Evolutionary conservation across 768 basidiomycete genomes (phyloP).

Genomic region (Tylopilus balloui): DNA sequence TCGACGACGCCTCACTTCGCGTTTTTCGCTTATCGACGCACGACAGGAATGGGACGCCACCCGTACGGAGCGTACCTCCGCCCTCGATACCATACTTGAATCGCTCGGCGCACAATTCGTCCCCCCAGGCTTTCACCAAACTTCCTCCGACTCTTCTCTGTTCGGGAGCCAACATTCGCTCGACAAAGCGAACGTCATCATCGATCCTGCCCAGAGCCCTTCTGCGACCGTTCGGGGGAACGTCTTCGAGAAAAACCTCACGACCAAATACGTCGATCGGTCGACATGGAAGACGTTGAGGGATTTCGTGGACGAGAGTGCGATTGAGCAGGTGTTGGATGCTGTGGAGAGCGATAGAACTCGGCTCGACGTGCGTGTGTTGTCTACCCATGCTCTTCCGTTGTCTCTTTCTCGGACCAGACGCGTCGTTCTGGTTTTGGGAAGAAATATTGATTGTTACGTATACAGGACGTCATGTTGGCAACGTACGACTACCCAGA

Average conservation of each 20-base stretch:
- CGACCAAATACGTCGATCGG: conserved; percentile 37
- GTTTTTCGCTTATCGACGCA: neutral
- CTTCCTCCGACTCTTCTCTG: conserved; percentile 62
- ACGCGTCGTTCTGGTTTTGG: neutral
- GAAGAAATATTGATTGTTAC: neutral
- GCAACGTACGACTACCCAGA: conserved; percentile 67
- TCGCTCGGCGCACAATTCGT: conserved; percentile 68
- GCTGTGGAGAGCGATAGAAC: conserved; percentile 66
- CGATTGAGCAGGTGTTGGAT: conserved; percentile 73
- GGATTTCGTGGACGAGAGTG: conserved; percentile 82
- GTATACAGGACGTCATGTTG: conserved; percentile 51
- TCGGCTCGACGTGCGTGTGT: conserved; percentile 56
- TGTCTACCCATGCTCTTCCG: neutral
- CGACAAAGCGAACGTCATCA: conserved; percentile 34
- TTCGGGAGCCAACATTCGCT: conserved; percentile 74
- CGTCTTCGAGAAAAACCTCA: conserved; percentile 16
- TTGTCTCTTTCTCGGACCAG: neutral
- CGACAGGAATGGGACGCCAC: conserved; percentile 66
- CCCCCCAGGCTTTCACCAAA: conserved; percentile 72
- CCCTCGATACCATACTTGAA: conserved; percentile 68
- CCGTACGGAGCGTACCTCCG: conserved; percentile 54
- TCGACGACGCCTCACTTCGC: neutral
- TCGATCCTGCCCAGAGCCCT: conserved; percentile 34
- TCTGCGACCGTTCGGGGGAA: conserved; percentile 30
- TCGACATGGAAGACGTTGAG: conserved; percentile 75